These are phyloP conservation scores for Podospora pseudopauciseta DNA, from an alignment of 495 filamentous ascomycete species.

Conservation along the genomic window DNA sequence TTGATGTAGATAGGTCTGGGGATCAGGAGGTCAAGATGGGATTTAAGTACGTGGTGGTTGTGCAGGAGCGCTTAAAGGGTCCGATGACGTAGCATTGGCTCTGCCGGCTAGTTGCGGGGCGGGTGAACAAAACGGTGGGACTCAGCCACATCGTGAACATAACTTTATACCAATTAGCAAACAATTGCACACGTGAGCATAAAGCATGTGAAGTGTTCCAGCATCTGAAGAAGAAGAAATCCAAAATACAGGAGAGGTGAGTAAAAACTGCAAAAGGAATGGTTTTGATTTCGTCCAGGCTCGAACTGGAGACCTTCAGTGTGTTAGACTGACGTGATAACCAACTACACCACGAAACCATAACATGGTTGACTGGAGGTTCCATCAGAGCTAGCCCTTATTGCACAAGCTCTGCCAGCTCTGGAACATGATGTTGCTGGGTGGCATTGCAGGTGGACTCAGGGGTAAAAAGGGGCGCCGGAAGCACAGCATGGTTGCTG, in stretches of 20 bases:
- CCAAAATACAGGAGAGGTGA: background rate
- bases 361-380: background rate
- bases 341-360: slow-evolving; percentile 29
- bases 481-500: background rate
- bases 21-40: background rate
- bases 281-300: slow-evolving; percentile 22
- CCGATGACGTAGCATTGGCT: slow-evolving; percentile 12
- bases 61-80: background rate
- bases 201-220: background rate
- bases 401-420: background rate
- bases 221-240: background rate
- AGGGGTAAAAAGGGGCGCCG: background rate
- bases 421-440: background rate
- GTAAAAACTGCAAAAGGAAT: slow-evolving; percentile 2
- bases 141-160: background rate
- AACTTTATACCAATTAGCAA: background rate
- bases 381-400: background rate
- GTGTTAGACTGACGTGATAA: slow-evolving; percentile 26
- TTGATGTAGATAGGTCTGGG: background rate
- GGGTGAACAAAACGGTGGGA: background rate
- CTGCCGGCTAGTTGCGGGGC: background rate
- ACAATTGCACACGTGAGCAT: background rate
- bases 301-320: slow-evolving; percentile 29
- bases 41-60: background rate
- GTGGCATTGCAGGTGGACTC: background rate